phyloP scores from a whole-genome alignment of 2,329 filamentous ascomycete species.

The Nigrospora sphaerica region DNA sequence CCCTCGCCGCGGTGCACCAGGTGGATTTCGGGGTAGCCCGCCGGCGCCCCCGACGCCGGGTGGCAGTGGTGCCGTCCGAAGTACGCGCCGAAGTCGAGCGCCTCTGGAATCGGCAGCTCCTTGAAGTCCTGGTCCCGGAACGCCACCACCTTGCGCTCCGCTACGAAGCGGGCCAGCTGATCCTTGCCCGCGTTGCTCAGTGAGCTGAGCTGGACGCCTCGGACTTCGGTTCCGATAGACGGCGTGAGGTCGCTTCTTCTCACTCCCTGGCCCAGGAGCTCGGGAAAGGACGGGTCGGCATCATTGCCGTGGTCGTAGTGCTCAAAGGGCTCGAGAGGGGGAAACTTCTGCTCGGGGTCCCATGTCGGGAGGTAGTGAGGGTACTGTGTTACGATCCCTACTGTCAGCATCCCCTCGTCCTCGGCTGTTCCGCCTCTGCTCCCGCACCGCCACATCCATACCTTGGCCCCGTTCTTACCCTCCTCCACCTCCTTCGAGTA shows the following conservation, averaged over 20 bases:
- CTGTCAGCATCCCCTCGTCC: conserved; percentile 4
- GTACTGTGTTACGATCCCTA: conserved; percentile 38
- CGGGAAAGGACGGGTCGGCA: conserved; percentile 61
- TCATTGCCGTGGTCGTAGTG: conserved; percentile 72
- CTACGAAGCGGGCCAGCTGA: conserved; percentile 68
- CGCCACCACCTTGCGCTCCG: conserved; percentile 70
- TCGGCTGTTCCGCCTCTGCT: background rate
- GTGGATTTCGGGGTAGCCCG: conserved; percentile 67
- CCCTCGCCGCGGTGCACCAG: conserved; percentile 68
- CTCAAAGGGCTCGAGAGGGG: conserved; percentile 61
- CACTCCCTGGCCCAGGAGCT: conserved; percentile 52
- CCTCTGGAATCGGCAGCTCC: conserved; percentile 61
- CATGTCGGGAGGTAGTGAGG: conserved; percentile 69
- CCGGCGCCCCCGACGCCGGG: conserved; percentile 68
- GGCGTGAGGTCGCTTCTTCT: conserved; percentile 59
- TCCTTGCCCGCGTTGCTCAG: conserved; percentile 65
- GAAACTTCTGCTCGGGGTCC: conserved; percentile 57
- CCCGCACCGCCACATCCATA: background rate
- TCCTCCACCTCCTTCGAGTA: conserved; percentile 20
- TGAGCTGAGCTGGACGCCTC: conserved; percentile 63
- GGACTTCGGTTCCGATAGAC: conserved; percentile 66
- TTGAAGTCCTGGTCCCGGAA: conserved; percentile 72
- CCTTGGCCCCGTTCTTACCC: conserved; percentile 15
- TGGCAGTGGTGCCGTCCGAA: conserved; percentile 80
- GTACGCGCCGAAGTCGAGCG: conserved; percentile 63